Base-by-base conservation (phyloP, 345 rosid genomes). In the Noccaea caerulescens region DNA sequence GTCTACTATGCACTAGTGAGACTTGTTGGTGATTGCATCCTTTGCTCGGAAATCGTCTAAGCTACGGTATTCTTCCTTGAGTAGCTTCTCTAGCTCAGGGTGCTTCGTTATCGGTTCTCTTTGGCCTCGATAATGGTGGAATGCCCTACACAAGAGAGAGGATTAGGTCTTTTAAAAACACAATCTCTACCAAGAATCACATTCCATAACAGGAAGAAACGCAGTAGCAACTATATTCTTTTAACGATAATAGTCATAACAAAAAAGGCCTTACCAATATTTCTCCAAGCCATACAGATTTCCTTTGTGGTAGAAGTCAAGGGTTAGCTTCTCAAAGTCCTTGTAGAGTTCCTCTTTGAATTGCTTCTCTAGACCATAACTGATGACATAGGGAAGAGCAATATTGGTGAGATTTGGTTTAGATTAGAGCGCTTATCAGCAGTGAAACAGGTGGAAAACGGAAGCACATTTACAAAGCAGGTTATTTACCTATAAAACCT, bases 241-340 rank as follows among this genome's bases (percentile, higher is more conserved):
- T 13, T 38, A 36, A 14, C 30, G 23, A 20, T 20, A n/a, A 38
- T 5, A 14, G 16, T 60, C 14, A 33, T 42, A 23, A 14, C 37
- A 8, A 63, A n/a, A 9, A 47, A 71, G 10, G 38, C 1, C 63
- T 72, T 85, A 91, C 99, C 99, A 94, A 71, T 89, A 94, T 69
- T 94, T 94, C 82, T 94, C 99, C 42, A 94, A 91, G 79, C 99
- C 97, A 63, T 91, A 94, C 51, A 85, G 80, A 66, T 89, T 89
- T 79, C 89, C 97, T 80, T 84, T 85, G 32, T 8, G 84, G 68
- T 88, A 91, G 71, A 89, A 89, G 66, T 94, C 95, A 8, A 94
- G 88, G 2, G 97, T 71, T 63, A 91, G 86, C 78, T 80, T 80
- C 75, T 94, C 99, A 66, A 94, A 94, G 80, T 94, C 96, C 76